Evolutionary conservation across 441 rosid species (phyloP).

Genomic region (Aquilaria agallochum): DNA sequence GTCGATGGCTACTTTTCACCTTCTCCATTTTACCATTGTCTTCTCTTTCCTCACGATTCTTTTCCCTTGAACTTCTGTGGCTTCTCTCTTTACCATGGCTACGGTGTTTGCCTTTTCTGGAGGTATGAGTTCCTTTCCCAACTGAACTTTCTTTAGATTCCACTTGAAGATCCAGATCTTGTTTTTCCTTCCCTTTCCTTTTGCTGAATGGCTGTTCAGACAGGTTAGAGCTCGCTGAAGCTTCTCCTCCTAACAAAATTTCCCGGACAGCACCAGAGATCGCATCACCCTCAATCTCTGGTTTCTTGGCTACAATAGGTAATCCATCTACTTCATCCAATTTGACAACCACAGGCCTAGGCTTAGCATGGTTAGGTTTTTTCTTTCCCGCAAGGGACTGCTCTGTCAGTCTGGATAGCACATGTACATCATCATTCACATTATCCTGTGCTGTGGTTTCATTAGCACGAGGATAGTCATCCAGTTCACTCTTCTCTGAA

Average conservation of each 20-base stretch:
- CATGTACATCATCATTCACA: slow-evolving; percentile 32
- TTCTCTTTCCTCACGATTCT: slow-evolving; percentile 31
- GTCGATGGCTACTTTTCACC: slow-evolving; percentile 40
- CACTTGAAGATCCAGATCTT: slow-evolving; percentile 17
- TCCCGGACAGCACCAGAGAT: slow-evolving; percentile 65
- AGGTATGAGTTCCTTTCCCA: slow-evolving; percentile 33
- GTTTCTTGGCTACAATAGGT: slow-evolving; percentile 27
- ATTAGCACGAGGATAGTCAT: slow-evolving; percentile 67
- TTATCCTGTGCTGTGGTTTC: slow-evolving; percentile 36
- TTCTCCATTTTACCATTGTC: slow-evolving; percentile 34
- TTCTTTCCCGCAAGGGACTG: slow-evolving; percentile 43
- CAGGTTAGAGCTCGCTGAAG: slow-evolving; percentile 23
- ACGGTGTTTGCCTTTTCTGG: slow-evolving; percentile 44
- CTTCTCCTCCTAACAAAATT: slow-evolving; percentile 41
- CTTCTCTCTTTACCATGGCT: slow-evolving; percentile 47
- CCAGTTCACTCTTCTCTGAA: slow-evolving; percentile 40
- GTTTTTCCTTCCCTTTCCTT: slow-evolving; percentile 58
- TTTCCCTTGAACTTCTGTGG: slow-evolving; percentile 33
- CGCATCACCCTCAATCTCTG: slow-evolving; percentile 32
- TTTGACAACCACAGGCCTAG: slow-evolving; percentile 87
- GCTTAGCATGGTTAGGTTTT: slow-evolving; percentile 51
- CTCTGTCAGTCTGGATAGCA: slow-evolving; percentile 47
- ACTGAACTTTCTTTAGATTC: slow-evolving; percentile 31
- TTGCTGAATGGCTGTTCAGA: slow-evolving; percentile 33
- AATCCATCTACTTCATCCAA: slow-evolving; percentile 62